Evolutionary conservation across 2,329 filamentous ascomycete species (phyloP), one percentile per base, ranked within the genome.

Genomic region (Colletotrichum filicis): DNA sequence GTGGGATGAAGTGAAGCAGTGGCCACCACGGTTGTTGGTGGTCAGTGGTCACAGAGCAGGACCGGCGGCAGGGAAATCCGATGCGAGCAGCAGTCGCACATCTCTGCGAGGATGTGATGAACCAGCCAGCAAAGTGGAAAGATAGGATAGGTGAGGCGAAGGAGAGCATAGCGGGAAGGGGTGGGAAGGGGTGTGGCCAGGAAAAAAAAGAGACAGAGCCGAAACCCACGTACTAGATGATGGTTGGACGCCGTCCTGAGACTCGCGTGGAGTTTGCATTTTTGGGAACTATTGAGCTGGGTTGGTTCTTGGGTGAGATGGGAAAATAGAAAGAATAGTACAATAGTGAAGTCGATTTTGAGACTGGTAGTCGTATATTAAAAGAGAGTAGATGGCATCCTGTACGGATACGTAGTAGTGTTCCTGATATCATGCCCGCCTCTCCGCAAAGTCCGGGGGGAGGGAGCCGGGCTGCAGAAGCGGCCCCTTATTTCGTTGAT

Each of bases 191-290:
- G 70, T 57, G 67, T 64, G 66, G 35, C 55, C 67, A 56, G 30
- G 14, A 52, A 19, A 42, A 16, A 52, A n/a, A 49, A 70, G 49
- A 64, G 63, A 52, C 24, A 46, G 46, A 59, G 66, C 16, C 60
- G 70, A 61, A 73, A 70, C 70, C 59, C 26, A 73, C 70, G 70
- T 73, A 73, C 70, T 65, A 68, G 70, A 55, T 28, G 70, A 58
- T 68, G 71, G 68, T 62, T 67, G 71, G 68, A 53, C 67, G 19
- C 35, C 59, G 49, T 68, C 68, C 68, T 22, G 52, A 58, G 71
- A 55, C 71, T 74, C 71, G 71, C 68, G 68, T 71, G 62, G 68
- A 68, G 62, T 67, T 67, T 71, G 58, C 71, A 74, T 74, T 72
- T 66, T 74, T 46, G 63, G 56, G 68, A 74, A 72, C 6, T 63